Base-by-base conservation (phyloP, 2,329 filamentous ascomycete species). In the Hypoxylon rubiginosum region DNA sequence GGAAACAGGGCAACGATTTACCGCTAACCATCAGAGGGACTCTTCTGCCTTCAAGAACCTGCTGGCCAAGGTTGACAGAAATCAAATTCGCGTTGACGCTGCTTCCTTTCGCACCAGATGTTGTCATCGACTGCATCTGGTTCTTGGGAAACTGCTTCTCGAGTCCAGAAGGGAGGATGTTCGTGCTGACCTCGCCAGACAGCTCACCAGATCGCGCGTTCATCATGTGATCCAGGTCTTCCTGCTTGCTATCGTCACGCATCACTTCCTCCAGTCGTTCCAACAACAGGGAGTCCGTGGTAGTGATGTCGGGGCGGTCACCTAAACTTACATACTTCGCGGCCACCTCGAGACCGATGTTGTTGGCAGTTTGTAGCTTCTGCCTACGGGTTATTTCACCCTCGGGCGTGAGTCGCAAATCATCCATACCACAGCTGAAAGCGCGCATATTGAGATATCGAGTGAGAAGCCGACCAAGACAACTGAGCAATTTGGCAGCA, bases 61-160 rank as follows among this genome's bases (percentile, higher is more conserved):
- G 96, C 77, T 99, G 96, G 55, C 96, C 96, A 43, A 99, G 86
- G 76, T 99, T 97, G 80, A 95, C 98, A 26, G 95, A 98, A 79
- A 99, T 99, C 66, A 97, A 88, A 75, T 97, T 97, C 54, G 96
- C 96, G 77, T 99, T 99, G 80, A 99, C 96, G 74, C 88, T 84
- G 58, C 89, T 92, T 77, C 96, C 96, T 82, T 99, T 99, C 55
- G 96, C 96, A 79, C 96, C 96, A 61, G 96, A 97, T 13, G 91
- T 92, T 21, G 96, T 99, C 96, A 99, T 99, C 70, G 92, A 90
- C 84, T 99, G 96, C 95, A 99, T 99, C 81, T 98, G 95, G 76
- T 99, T 99, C 76, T 91, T 91, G 0, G 96, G 96, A 80, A 99
- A 99, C 7, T 92, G 88, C 81, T 98, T 99, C 74, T 92, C 90